phyloP scores from a whole-genome alignment of 768 basidiomycete species.

The Tephrocybe sp. region DNA sequence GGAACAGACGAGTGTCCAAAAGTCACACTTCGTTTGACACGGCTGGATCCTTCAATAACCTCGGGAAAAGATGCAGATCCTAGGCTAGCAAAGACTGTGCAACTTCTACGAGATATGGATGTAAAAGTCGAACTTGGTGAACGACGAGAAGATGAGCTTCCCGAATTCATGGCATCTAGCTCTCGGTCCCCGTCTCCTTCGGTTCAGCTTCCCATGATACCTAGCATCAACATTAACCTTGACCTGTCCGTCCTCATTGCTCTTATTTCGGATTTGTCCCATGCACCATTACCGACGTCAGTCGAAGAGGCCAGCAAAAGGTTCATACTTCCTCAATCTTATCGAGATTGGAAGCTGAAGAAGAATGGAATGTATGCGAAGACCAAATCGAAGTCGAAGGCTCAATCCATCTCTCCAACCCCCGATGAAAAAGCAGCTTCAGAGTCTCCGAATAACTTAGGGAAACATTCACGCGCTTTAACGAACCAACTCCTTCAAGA shows the following conservation, averaged over 20 bases:
- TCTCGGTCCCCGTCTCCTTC: conserved; percentile 13
- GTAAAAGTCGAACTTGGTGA: conserved; percentile 69
- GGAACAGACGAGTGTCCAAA: conserved; percentile 36
- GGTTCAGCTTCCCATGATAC: conserved; percentile 27
- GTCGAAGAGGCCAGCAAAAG: conserved; percentile 57
- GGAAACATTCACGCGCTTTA: conserved; percentile 67
- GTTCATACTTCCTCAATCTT: conserved; percentile 58
- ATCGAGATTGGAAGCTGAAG: conserved; percentile 58
- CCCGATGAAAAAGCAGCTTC: conserved; percentile 23
- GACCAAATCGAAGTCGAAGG: conserved; percentile 10
- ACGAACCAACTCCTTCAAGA: conserved; percentile 74
- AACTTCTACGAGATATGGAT: conserved; percentile 55
- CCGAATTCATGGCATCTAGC: conserved; percentile 5
- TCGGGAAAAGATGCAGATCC: conserved; percentile 36
- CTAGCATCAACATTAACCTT: conserved; percentile 67
- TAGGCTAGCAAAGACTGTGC: conserved; percentile 61
- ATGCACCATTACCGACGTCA: conserved; percentile 58
- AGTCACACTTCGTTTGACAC: conserved; percentile 65
- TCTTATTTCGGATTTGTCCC: conserved; percentile 78
- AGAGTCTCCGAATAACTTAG: conserved; percentile 34
- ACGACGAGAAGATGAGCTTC: conserved; percentile 27
- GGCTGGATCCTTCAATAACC: conserved; percentile 48
- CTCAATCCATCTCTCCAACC: conserved; percentile 10
- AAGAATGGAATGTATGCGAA: conserved; percentile 22
- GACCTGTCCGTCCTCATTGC: conserved; percentile 87